Conservation (phyloP, 768 basidiomycete genomes). For the Udeniomyces megalosporus region DNA sequence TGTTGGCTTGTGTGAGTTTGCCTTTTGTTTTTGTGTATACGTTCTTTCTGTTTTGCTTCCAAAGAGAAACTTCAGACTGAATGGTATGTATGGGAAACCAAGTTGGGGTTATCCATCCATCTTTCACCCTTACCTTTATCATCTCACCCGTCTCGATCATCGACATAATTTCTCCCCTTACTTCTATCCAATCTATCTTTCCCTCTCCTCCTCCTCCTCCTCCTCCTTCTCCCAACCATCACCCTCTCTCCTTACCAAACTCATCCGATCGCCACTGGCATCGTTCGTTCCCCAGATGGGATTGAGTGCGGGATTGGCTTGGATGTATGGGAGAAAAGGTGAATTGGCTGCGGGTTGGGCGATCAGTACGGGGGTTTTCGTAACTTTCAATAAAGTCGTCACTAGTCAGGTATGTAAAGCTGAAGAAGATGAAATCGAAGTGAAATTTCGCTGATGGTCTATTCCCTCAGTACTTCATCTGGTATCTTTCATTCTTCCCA, state of each 20-base stretch:
- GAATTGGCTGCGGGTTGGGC: slow-evolving; percentile 76
- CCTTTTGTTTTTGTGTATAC: background rate
- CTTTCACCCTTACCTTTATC: slow-evolving; percentile 83
- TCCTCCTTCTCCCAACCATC: no score
- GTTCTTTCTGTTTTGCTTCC: background rate
- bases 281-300: slow-evolving; percentile 70
- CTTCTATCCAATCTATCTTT: slow-evolving; percentile 83
- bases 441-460: background rate
- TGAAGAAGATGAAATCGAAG: no score
- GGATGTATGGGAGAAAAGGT: slow-evolving; percentile 46
- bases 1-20: slow-evolving; percentile 53
- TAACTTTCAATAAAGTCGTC: slow-evolving; percentile 97
- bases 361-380: slow-evolving; percentile 74
- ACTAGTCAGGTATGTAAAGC: slow-evolving; percentile 71
- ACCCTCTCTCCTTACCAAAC: slow-evolving; percentile 17
- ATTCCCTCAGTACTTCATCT: slow-evolving; percentile 71
- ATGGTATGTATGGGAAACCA: background rate
- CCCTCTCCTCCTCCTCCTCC: slow-evolving; percentile 34
- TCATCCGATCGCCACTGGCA: slow-evolving; percentile 47
- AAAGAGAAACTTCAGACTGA: background rate
- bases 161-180: slow-evolving; percentile 97
- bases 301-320: slow-evolving; percentile 52
- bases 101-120: slow-evolving; percentile 94
- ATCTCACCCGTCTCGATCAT: slow-evolving; percentile 77
- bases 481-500: slow-evolving; percentile 83